A percentile compares a stretch with the other conserved stretches of the same genome.
Conservation (phyloP, 2,329 filamentous ascomycete species). For the Penicillium capsulatum region DNA sequence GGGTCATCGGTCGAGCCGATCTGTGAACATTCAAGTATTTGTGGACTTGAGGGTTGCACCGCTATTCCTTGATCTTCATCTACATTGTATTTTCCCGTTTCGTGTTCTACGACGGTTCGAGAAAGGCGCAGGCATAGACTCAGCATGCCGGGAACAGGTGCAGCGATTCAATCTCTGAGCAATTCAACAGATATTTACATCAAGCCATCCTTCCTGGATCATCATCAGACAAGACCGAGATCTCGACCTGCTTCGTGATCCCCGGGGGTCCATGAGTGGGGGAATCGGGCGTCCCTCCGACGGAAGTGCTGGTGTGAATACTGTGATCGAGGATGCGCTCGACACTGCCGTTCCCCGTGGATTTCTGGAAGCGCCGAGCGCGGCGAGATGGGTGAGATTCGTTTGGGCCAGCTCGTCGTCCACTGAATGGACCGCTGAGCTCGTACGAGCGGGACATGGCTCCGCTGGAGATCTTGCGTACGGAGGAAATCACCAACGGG, state of each 20-base stretch:
- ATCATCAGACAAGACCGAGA: constrained; percentile 5
- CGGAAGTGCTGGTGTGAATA: constrained; percentile 9
- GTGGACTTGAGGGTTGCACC: no score
- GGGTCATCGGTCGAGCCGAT: no score
- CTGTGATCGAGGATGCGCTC: constrained; percentile 23
- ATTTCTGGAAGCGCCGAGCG: constrained; percentile 12
- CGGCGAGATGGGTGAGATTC: constrained; percentile 15
- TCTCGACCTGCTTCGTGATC: constrained; percentile 31
- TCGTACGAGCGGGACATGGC: constrained; percentile 27
- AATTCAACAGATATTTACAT: no score
- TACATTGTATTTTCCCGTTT: no score
- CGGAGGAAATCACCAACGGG: constrained; percentile 29
- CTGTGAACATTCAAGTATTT: no score
- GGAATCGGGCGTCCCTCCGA: constrained; percentile 8
- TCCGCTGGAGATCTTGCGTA: constrained; percentile 28
- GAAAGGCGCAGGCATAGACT: no score
- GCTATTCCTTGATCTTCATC: no score
- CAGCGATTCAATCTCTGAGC: no score
- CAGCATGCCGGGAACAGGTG: no score
- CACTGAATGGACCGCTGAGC: constrained; percentile 23
- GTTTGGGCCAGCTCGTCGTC: constrained; percentile 16
- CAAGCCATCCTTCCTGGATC: not conserved
- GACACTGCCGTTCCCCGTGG: constrained; percentile 21
- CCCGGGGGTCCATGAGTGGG: constrained; percentile 11
- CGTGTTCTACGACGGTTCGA: no score